Conservation (phyloP, 2,329 filamentous ascomycete genomes). For the Colletotrichum noveboracense region DNA sequence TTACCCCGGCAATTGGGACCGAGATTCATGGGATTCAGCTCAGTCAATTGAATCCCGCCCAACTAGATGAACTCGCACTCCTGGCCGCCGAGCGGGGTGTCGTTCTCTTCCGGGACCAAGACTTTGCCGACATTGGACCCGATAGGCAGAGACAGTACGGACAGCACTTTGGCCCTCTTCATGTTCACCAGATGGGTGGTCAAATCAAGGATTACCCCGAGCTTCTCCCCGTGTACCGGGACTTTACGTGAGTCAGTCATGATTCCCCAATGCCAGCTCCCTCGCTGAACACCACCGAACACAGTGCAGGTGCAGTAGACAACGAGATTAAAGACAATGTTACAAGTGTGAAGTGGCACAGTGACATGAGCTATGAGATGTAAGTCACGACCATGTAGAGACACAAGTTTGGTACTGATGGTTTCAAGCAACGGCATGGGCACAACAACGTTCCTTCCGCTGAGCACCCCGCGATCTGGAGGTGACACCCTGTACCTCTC, state of each 20-base stretch:
- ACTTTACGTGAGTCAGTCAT: background rate
- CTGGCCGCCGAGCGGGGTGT: conserved; percentile 44
- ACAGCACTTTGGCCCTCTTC: background rate
- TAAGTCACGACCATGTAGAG: background rate
- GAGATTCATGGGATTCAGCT: conserved; percentile 46
- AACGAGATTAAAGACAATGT: background rate
- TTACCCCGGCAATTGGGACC: conserved; percentile 37
- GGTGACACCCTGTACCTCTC: background rate
- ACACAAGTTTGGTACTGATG: background rate
- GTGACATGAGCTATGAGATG: background rate
- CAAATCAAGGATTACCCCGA: background rate
- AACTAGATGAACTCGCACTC: conserved; percentile 45
- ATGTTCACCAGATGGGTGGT: background rate
- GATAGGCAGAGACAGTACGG: background rate
- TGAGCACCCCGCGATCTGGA: background rate
- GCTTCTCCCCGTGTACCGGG: background rate
- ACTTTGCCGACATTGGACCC: conserved; percentile 26
- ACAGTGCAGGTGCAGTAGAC: background rate
- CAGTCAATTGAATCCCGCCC: conserved; percentile 38
- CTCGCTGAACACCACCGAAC: accelerated
- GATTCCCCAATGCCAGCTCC: background rate
- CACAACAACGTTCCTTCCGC: background rate
- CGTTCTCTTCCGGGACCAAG: conserved; percentile 39
- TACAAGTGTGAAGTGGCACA: background rate
- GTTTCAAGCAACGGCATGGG: background rate